These are phyloP conservation scores for Petrea volubilis DNA, from an alignment of 257 asterid genomes.

Conservation along the genomic window DNA sequence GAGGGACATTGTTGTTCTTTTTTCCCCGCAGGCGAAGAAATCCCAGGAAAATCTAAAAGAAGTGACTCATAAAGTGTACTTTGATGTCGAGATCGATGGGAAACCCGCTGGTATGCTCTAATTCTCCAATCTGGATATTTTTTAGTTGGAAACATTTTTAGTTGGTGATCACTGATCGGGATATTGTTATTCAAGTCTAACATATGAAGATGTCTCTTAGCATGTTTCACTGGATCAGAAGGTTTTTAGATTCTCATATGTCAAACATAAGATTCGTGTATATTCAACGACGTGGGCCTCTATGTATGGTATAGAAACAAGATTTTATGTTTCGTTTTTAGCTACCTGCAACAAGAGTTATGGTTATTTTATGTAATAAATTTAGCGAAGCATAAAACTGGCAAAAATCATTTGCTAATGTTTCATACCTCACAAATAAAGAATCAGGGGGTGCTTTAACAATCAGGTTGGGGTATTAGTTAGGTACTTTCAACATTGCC, in stretches of 20 bases:
- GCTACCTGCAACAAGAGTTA: background rate
- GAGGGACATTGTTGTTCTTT: background rate
- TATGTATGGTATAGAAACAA: background rate
- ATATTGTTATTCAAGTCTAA: background rate
- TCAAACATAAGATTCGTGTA: background rate
- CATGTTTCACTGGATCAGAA: background rate
- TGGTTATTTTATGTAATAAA: background rate
- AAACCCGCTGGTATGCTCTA: conserved; percentile 69
- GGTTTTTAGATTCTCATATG: background rate
- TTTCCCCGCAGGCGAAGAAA: conserved; percentile 69
- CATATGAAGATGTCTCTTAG: background rate
- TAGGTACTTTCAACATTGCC: background rate
- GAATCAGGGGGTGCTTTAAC: background rate
- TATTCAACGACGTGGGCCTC: background rate
- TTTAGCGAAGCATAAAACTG: background rate
- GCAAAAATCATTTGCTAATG: background rate
- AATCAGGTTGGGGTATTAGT: background rate
- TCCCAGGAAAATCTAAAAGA: conserved; percentile 65
- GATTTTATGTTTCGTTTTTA: background rate
- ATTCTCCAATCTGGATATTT: background rate
- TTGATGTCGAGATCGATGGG: conserved; percentile 86
- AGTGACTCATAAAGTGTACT: conserved; percentile 77
- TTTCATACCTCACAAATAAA: background rate
- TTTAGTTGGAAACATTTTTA: background rate
- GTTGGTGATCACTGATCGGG: background rate